phyloP scores from a whole-genome alignment of 1,139 yeast species.

The Suhomyces anneliseae region DNA sequence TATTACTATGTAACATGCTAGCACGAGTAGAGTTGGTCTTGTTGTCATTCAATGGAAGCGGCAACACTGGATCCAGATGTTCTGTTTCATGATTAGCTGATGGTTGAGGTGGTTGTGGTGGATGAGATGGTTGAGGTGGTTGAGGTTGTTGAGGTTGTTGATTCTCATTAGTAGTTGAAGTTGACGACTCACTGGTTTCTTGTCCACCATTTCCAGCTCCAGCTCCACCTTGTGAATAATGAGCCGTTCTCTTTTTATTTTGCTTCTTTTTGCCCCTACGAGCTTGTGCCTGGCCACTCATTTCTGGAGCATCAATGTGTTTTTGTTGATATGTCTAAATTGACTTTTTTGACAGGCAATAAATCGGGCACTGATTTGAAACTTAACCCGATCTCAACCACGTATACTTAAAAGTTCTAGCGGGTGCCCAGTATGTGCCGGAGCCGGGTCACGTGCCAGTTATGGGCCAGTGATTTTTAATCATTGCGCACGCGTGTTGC shows the following conservation, averaged over 20 bases:
- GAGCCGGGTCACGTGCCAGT: constrained; percentile 1
- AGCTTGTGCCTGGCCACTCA: constrained; percentile 4
- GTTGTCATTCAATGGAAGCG: constrained; percentile 5
- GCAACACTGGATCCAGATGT: not conserved
- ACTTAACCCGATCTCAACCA: too few relatives aligned
- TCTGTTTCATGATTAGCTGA: not conserved
- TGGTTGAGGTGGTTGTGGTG: not conserved
- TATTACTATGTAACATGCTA: constrained; percentile 4
- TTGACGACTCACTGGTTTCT: too few relatives aligned
- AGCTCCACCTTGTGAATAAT: constrained; percentile 1
- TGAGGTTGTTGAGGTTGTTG: not conserved
- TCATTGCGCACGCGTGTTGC: too few relatives aligned
- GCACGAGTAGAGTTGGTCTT: constrained; percentile 5
- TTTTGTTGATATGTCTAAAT: not conserved
- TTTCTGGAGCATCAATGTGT: constrained; percentile 3
- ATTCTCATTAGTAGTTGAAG: too few relatives aligned
- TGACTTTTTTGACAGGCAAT: not conserved
- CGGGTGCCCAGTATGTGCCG: not conserved
- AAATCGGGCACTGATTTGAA: too few relatives aligned
- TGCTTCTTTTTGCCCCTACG: constrained; percentile 8
- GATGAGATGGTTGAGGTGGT: not conserved
- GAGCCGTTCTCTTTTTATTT: constrained; percentile 7
- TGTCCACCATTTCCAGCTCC: not conserved
- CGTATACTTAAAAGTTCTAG: too few relatives aligned
- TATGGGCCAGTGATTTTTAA: too few relatives aligned